phyloP scores from a whole-genome alignment of 306 rosid genomes.

The Gastrolobium bilobum region DNA sequence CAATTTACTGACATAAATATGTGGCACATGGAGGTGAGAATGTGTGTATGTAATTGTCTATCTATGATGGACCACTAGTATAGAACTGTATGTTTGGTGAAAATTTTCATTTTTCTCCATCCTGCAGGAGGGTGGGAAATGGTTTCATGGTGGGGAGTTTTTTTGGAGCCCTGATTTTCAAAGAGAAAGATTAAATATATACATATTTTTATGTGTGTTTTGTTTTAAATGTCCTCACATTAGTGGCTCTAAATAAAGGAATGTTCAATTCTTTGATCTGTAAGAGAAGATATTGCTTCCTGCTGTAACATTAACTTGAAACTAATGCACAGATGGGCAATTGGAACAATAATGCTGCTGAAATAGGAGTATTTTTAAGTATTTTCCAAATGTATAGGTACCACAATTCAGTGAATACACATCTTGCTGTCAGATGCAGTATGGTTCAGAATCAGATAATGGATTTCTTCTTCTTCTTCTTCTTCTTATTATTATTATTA shows the following conservation, averaged over 20 bases:
- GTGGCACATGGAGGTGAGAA: not conserved
- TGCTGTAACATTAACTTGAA: not conserved
- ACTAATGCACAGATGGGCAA: not conserved
- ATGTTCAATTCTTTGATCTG: not conserved
- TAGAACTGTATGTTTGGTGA: not conserved
- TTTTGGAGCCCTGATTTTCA: not conserved
- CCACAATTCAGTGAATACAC: not conserved
- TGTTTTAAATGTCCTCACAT: not conserved
- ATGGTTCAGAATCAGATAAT: not conserved
- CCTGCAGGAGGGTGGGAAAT: not conserved
- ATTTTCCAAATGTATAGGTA: not conserved
- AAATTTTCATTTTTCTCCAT: not conserved
- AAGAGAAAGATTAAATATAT: not conserved
- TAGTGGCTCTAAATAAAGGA: not conserved
- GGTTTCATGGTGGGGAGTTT: not conserved
- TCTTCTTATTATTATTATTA: too few relatives aligned
- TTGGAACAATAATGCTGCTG: slow-evolving; percentile 7
- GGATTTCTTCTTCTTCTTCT: too few relatives aligned
- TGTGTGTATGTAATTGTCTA: slow-evolving; percentile 3
- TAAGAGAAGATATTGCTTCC: not conserved
- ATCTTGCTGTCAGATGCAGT: not conserved
- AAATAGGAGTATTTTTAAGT: not conserved
- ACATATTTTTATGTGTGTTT: not conserved
- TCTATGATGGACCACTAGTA: slow-evolving; percentile 1
- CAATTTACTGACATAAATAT: not conserved